Evolutionary conservation across 306 rosid species (phyloP).

Genomic region (Crotalaria pallida): DNA sequence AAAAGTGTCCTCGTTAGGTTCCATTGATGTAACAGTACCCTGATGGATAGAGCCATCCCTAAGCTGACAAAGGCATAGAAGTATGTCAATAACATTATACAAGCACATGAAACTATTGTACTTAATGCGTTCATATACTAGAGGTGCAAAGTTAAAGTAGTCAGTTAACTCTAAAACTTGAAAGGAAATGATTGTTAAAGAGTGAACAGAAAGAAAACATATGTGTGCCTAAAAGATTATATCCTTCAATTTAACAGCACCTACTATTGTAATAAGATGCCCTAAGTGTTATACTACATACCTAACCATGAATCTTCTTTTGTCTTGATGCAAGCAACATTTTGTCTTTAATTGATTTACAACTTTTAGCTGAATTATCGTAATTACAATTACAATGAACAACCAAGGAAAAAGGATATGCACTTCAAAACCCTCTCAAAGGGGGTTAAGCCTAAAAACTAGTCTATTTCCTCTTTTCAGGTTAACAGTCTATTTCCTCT

Average conservation of each 20-base stretch:
- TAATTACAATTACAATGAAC: background rate
- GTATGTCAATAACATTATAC: conserved; percentile 5
- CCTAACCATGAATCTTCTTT: background rate
- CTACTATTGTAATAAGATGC: background rate
- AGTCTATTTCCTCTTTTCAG: too few species aligned
- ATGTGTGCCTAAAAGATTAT: background rate
- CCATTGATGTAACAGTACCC: conserved; percentile 97
- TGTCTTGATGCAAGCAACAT: background rate
- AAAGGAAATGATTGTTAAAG: background rate
- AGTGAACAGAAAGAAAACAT: background rate
- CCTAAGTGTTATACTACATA: background rate
- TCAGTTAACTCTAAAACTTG: background rate
- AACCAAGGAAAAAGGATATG: background rate
- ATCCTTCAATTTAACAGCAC: background rate
- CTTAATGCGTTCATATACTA: background rate
- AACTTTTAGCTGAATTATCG: background rate
- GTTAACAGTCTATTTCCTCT: too few species aligned
- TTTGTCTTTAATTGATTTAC: background rate
- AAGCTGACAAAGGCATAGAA: conserved; percentile 44
- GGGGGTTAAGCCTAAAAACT: too few species aligned
- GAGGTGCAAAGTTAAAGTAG: background rate
- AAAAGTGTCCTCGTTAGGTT: conserved; percentile 83
- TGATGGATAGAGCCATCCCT: conserved; percentile 84
- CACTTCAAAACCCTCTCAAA: too few species aligned
- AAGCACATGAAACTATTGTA: background rate